Percentiles rank a stretch among this genome's conserved stretches.
These are phyloP conservation scores for Quillaja saponaria DNA, from an alignment of 306 rosid genomes.

Conservation along the genomic window DNA sequence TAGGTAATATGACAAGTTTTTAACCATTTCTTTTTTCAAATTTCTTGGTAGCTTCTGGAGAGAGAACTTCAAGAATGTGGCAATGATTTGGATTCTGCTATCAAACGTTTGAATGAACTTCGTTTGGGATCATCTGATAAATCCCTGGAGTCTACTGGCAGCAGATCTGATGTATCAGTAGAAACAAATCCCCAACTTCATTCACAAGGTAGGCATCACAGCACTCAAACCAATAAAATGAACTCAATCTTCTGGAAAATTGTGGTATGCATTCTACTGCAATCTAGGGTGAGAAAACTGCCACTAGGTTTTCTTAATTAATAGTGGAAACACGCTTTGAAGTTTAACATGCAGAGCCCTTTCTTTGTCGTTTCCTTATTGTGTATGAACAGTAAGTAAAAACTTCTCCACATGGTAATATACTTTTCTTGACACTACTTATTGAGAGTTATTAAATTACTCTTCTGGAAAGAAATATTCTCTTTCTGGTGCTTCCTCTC, in stretches of 20 bases:
- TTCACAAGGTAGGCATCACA: constrained; percentile 37
- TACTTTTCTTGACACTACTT: too few species aligned
- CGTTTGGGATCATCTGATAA: constrained; percentile 42
- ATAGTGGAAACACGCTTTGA: too few species aligned
- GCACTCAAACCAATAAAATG: background rate
- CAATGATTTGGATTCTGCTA: constrained; percentile 76
- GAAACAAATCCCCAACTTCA: constrained; percentile 43
- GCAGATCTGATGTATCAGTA: constrained; percentile 25
- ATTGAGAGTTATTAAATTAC: too few species aligned
- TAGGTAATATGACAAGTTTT: background rate
- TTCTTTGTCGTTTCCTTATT: background rate
- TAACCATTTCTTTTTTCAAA: constrained; percentile 12
- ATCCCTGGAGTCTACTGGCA: constrained; percentile 36
- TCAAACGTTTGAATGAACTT: constrained; percentile 66
- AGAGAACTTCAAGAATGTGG: constrained; percentile 74
- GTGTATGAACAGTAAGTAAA: too few species aligned
- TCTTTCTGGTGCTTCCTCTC: too few species aligned
- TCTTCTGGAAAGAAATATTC: too few species aligned
- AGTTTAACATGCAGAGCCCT: background rate
- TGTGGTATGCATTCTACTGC: background rate
- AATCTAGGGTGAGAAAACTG: too few species aligned
- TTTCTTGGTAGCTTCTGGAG: constrained; percentile 56
- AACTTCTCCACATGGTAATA: too few species aligned
- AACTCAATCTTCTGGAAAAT: background rate
- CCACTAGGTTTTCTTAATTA: too few species aligned